Conservation (phyloP, 495 filamentous ascomycete genomes). For the Tuber melanosporum region DNA sequence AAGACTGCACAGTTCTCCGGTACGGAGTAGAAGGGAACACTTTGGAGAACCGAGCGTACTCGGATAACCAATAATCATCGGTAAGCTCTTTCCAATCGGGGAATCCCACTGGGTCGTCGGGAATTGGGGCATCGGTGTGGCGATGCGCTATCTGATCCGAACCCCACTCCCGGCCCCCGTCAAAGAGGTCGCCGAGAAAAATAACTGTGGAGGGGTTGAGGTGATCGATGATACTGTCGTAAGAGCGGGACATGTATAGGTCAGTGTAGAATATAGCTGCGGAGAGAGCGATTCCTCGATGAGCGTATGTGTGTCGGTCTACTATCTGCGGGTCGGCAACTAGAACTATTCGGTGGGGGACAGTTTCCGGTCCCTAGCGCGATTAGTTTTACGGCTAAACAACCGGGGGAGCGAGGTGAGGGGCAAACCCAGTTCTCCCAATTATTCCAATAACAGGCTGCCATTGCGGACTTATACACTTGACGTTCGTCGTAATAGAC, state of each 20-base stretch:
- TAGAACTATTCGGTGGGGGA: conserved; percentile 76
- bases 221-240: conserved; percentile 58
- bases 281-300: conserved; percentile 78
- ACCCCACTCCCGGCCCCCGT: conserved; percentile 84
- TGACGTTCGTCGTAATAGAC: conserved; percentile 12
- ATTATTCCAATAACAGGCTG: conserved; percentile 12
- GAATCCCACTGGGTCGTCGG: conserved; percentile 12
- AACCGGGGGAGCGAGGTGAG: not conserved
- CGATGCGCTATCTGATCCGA: conserved; percentile 43
- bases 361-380: conserved; percentile 56
- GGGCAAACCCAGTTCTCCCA: conserved; percentile 17
- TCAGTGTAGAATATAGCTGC: conserved; percentile 75
- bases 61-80: conserved; percentile 69
- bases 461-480: conserved; percentile 12
- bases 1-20: conserved; percentile 63
- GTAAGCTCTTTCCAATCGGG: conserved; percentile 67
- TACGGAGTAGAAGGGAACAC: conserved; percentile 68
- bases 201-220: conserved; percentile 72
- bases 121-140: conserved; percentile 50
- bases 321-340: conserved; percentile 94
- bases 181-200: conserved; percentile 89
- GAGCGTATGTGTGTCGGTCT: conserved; percentile 91
- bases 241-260: conserved; percentile 74
- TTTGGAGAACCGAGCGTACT: conserved; percentile 68
- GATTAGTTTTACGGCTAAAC: conserved; percentile 5